Evolutionary conservation across 371 early-diverging fungal species (phyloP), one percentile per base, ranked within the genome.

Genomic region (Mucor racemosus): DNA sequence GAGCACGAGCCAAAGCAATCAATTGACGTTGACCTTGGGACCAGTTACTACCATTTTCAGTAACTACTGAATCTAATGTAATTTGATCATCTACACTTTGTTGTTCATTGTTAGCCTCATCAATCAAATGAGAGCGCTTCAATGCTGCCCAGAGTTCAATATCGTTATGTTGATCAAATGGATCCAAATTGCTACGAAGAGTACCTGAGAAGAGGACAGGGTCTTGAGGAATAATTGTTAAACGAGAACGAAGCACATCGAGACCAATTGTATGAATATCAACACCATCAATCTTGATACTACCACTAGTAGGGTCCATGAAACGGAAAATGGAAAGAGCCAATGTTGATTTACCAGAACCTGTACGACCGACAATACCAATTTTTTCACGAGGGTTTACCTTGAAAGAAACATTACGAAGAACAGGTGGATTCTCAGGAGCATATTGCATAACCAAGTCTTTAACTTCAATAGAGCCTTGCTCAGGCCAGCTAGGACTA

Each of bases 11-110:
- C 19, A 97, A 76, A 14, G 91, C 89, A 71, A 97, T 88, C 71
- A 97, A 78, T 77, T 97, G 97, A 19, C 92, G 84, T 68, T 97
- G 93, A 5, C 98, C 97, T 46, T 95, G 89, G 4, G 92, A 91
- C 75, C 94, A 86, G 72, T 90, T 93, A 64, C 79, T 85, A 17
- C 97, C 96, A 60, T 87, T 89, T 69, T 90, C 91, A 17, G 72
- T 74, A 33, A 92, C 90, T 14, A 81, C 81, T 1, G 85, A 76
- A 31, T 91, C 91, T 39, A 92, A 72, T 5, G 41, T 40, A 7
- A 62, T 67, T 17, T 50, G 42, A 9, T 57, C 58, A 7, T 14
- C 50, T 19, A 19, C 50, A 50, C 17, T 39, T 21, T 39, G 31
- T 13, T 59, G 42, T 14, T 50, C 50, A 26, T 50, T 59, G 26